phyloP scores from a whole-genome alignment of 345 rosid genomes.

The Brassica juncea region DNA sequence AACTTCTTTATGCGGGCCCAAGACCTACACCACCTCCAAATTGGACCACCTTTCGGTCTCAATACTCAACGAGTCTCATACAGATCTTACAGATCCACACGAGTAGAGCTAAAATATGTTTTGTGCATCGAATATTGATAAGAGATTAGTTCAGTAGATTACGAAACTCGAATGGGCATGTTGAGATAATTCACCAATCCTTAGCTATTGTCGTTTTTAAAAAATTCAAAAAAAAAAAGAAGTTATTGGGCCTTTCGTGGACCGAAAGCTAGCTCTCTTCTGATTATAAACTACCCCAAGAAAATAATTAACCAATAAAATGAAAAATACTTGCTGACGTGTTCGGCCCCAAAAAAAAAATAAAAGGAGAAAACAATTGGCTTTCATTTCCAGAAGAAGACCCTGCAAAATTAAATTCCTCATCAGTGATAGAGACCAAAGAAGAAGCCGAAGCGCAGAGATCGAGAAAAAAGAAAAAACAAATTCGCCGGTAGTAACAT shows the following conservation, averaged over 20 bases:
- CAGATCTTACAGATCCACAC: conserved; percentile 3
- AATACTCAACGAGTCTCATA: conserved; percentile 18
- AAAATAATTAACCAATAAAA: not conserved
- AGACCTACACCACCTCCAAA: conserved; percentile 31
- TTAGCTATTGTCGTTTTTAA: no score
- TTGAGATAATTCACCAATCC: no score
- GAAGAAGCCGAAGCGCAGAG: conserved; percentile 17
- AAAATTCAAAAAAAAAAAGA: no score
- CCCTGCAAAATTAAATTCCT: not conserved
- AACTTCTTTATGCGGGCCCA: conserved; percentile 30
- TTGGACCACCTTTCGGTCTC: conserved; percentile 36
- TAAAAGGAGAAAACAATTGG: not conserved
- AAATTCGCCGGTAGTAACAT: conserved; percentile 14
- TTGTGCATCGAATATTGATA: conserved; percentile 2
- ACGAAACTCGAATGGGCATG: not conserved
- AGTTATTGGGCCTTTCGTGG: not conserved
- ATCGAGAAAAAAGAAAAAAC: not conserved
- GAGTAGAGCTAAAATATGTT: not conserved
- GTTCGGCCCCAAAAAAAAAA: not conserved
- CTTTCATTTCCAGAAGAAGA: not conserved
- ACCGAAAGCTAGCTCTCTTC: not conserved
- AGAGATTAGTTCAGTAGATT: not conserved
- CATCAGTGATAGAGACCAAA: conserved; percentile 1
- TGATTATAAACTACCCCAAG: not conserved
- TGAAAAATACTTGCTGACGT: not conserved